Base-by-base conservation (phyloP, 1,284 basidiomycete genomes). In the Tilletia indica region DNA sequence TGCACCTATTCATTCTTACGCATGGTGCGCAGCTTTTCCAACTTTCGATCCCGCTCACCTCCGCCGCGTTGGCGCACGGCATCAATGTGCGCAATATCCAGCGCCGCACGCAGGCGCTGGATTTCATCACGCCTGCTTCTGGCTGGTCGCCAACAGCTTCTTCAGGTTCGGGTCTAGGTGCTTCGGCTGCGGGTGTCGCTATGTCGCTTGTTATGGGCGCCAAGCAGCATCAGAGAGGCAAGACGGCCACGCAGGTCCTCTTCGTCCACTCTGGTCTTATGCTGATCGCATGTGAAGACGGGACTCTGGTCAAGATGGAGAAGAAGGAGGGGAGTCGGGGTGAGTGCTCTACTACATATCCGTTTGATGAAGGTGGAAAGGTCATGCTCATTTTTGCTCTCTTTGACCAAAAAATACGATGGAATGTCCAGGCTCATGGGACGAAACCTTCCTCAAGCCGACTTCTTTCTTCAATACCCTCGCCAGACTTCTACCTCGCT, bases 241-340 rank as follows among this genome's bases (percentile, higher is more conserved):
- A 47, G 45, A 34, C 47, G 21, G 45, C 66, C 39, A 67, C 45
- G 4, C 38, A 48, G 45, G 39, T 45, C 38, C 19, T 36, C 9
- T 67, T 49, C n/a, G 38, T 48, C 3, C 36, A 63, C 19, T n/a
- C 56, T 14, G 56, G 39, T 12, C 74, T 79, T 16, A 71, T 78
- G 19, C 76, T 82, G 21, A 72, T 82, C 8, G 76, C 81, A 1
- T 82, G 81, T 54, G 74, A 73, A 5, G 80, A 82, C 56, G 81
- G 81, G 19, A 73, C 75, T 25, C 72, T 82, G 38, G 70, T 82
- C 71, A 80, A 76, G 72, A 73, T 82, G 61, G 71, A 73, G 51
- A 76, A 77, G 69, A 47, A 66, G n/a, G n/a, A 56, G 39, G 69
- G 63, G 16, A 70, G 45, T 0, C 66, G 72, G 42, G 72, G 70